Evolutionary conservation across 2,329 filamentous ascomycete species (phyloP).

Genomic region (Claviceps maximensis): DNA sequence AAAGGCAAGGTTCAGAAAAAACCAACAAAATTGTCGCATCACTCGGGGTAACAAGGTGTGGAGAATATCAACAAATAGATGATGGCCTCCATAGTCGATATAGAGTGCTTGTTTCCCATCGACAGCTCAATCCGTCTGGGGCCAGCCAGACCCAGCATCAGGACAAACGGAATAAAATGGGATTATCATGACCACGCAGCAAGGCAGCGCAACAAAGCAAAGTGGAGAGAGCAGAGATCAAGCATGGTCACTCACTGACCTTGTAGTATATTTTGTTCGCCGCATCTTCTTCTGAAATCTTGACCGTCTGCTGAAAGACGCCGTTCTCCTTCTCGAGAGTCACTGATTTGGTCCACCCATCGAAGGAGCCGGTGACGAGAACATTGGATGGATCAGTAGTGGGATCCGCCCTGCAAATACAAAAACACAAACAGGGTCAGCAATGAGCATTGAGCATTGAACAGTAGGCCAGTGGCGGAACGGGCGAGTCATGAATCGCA

Average conservation of each 20-base stretch:
- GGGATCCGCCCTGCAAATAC: slow-evolving; percentile 56
- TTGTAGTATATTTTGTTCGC: slow-evolving; percentile 82
- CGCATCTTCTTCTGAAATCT: slow-evolving; percentile 41
- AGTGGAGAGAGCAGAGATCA: not conserved
- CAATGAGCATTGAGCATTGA: not conserved
- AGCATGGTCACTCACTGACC: slow-evolving; percentile 39
- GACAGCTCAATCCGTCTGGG: not conserved
- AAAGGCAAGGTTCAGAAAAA: not conserved
- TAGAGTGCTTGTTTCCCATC: not conserved
- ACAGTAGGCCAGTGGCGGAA: not conserved
- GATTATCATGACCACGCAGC: not conserved
- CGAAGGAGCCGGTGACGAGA: slow-evolving; percentile 85
- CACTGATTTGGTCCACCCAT: slow-evolving; percentile 82
- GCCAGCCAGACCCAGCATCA: not conserved
- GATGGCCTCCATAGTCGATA: not conserved
- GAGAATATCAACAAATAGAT: not conserved
- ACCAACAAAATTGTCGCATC: not conserved
- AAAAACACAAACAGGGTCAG: slow-evolving; percentile 5
- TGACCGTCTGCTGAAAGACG: slow-evolving; percentile 68
- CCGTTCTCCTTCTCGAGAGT: slow-evolving; percentile 65
- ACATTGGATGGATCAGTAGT: slow-evolving; percentile 59
- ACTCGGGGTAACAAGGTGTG: not conserved
- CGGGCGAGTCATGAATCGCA: not conserved
- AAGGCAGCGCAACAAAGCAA: not conserved
- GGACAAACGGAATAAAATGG: not conserved